Conservation (phyloP, 805 yeast species). For the Priceomyces melissophilus region DNA sequence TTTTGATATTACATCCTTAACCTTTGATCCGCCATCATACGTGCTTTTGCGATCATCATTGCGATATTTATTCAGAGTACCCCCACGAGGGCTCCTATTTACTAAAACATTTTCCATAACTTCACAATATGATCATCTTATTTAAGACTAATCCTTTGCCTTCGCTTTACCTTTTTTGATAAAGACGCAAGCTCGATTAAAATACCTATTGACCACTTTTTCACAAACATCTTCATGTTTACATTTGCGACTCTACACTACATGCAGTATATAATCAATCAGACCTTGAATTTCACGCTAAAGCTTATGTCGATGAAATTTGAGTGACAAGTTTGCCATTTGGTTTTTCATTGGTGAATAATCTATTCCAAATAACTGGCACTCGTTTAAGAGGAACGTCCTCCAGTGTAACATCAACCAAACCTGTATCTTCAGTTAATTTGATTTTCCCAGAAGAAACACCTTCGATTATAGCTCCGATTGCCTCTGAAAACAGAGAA, state of each 20-base stretch:
- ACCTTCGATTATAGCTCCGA: constrained; percentile 17
- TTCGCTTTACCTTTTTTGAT: too few relatives aligned
- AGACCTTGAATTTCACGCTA: not conserved
- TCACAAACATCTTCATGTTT: too few relatives aligned
- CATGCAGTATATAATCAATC: not conserved
- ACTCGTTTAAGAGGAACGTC: constrained; percentile 30
- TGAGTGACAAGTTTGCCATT: constrained; percentile 52
- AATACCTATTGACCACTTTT: too few relatives aligned
- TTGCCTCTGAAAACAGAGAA: constrained; percentile 9
- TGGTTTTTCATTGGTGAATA: constrained; percentile 43
- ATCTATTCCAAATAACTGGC: constrained; percentile 46
- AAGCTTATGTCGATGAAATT: constrained; percentile 16
- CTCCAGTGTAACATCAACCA: constrained; percentile 41
- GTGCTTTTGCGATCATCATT: too few relatives aligned
- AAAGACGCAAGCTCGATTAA: too few relatives aligned
- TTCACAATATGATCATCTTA: too few relatives aligned
- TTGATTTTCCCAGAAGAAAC: constrained; percentile 41
- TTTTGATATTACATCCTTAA: too few relatives aligned
- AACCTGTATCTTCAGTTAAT: constrained; percentile 29
- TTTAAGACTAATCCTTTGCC: too few relatives aligned
- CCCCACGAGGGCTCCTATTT: too few relatives aligned
- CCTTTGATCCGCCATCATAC: too few relatives aligned
- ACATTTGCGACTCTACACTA: not conserved
- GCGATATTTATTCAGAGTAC: too few relatives aligned
- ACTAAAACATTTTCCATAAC: too few relatives aligned